A percentile compares a stretch with the other conserved stretches of the same genome.
Conservation (phyloP, 1,139 yeast genomes). For the Blastobotrys illinoisensis region DNA sequence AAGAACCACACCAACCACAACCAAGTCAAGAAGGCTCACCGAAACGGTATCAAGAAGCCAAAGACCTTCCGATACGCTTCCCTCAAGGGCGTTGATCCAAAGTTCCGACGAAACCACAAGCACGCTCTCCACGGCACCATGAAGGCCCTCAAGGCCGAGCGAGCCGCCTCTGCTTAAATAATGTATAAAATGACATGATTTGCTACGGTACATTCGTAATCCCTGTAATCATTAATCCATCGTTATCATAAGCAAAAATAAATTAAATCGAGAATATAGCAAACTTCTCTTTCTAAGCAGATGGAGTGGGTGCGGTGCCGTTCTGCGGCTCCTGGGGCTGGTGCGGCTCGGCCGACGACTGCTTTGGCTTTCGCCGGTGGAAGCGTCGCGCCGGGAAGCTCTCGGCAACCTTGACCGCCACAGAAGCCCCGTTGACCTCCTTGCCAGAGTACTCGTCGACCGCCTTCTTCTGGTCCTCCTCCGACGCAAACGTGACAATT, state of each 20-base stretch:
- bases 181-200: background rate
- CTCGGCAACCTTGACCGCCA: constrained; percentile 13
- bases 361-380: background rate
- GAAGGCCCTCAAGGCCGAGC: constrained; percentile 63
- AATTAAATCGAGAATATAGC: background rate
- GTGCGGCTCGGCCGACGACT: background rate
- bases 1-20: constrained; percentile 99
- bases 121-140: constrained; percentile 98
- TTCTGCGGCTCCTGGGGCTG: background rate
- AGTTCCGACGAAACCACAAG: constrained; percentile 99
- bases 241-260: too few species aligned
- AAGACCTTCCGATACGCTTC: constrained; percentile 97
- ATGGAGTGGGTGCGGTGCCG: background rate
- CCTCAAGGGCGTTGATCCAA: constrained; percentile 97
- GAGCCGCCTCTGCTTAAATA: constrained; percentile 6
- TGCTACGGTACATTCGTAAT: background rate
- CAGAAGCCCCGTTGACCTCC: constrained; percentile 24
- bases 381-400: background rate
- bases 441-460: constrained; percentile 39
- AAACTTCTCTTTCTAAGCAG: background rate
- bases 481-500: constrained; percentile 46
- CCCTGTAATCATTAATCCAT: too few species aligned
- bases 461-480: constrained; percentile 41
- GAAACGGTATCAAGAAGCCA: constrained; percentile 99
- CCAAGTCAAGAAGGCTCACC: constrained; percentile 99